Percentiles rank a stretch among this genome's conserved stretches.
Conservation (phyloP, 805 yeast species). For the Saccharomycodes ludwigii region DNA sequence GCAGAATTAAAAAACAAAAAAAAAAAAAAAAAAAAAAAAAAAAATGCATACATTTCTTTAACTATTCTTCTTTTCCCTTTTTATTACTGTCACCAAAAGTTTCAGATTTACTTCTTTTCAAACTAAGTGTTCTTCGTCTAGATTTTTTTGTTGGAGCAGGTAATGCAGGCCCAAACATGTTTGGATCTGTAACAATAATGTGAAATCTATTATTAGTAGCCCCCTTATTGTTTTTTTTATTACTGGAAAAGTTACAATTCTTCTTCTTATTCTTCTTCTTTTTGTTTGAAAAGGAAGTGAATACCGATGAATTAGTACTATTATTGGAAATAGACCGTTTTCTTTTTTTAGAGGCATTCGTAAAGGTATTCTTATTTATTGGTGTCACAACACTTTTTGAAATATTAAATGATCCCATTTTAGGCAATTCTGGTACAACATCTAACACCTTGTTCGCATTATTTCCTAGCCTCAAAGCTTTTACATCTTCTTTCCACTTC, state of each 20-base stretch:
- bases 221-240: conserved; percentile 1
- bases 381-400: conserved; percentile 10
- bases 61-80: too few species aligned
- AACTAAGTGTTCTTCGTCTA: too few species aligned
- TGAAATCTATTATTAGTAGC: conserved; percentile 13
- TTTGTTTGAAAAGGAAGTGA: conserved; percentile 1
- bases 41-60: too few species aligned
- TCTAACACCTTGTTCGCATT: too few species aligned
- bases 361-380: conserved; percentile 2
- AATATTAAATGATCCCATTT: conserved; percentile 25
- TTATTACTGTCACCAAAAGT: too few species aligned
- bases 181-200: conserved; percentile 23
- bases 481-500: neutral
- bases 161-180: conserved; percentile 16
- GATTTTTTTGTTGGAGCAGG: conserved; percentile 9
- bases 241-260: too few species aligned
- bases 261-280: conserved; percentile 3
- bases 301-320: neutral
- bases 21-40: too few species aligned
- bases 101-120: too few species aligned
- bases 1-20: too few species aligned
- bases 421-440: conserved; percentile 21
- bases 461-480: too few species aligned
- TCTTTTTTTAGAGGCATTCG: conserved; percentile 3
- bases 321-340: conserved; percentile 1